Evolutionary conservation across 805 yeast species (phyloP).

Genomic region (Cyberlindnera suaveolens): DNA sequence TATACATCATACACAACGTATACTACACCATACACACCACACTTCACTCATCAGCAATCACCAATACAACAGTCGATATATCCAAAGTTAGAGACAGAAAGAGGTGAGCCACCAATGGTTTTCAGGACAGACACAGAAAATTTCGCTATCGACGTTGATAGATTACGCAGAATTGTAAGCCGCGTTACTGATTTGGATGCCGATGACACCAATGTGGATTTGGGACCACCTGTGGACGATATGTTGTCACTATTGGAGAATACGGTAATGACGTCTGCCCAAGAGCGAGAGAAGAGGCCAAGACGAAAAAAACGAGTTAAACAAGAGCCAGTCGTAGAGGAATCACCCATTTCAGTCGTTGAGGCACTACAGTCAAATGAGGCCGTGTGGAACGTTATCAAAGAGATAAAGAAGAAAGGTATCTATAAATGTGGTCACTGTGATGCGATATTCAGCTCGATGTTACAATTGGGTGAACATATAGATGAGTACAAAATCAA

Average conservation of each 20-base stretch:
- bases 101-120: neutral
- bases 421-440: conserved; percentile 44
- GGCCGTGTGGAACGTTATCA: conserved; percentile 22
- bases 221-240: neutral
- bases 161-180: neutral
- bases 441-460: conserved; percentile 30
- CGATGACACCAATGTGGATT: neutral
- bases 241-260: no score
- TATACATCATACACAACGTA: neutral
- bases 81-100: neutral
- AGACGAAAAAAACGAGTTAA: neutral
- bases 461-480: conserved; percentile 36
- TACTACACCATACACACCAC: neutral
- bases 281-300: neutral
- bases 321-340: neutral
- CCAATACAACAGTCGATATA: neutral
- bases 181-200: neutral
- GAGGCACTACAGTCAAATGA: conserved; percentile 25
- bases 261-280: neutral
- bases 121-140: no score
- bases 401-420: conserved; percentile 34
- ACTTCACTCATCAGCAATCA: neutral
- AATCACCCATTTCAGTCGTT: conserved; percentile 5
- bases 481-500: conserved; percentile 34
- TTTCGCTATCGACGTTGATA: neutral